Conservation (phyloP, 2,329 filamentous ascomycete species). For the Ophiocordyceps camponoti-floridani region DNA sequence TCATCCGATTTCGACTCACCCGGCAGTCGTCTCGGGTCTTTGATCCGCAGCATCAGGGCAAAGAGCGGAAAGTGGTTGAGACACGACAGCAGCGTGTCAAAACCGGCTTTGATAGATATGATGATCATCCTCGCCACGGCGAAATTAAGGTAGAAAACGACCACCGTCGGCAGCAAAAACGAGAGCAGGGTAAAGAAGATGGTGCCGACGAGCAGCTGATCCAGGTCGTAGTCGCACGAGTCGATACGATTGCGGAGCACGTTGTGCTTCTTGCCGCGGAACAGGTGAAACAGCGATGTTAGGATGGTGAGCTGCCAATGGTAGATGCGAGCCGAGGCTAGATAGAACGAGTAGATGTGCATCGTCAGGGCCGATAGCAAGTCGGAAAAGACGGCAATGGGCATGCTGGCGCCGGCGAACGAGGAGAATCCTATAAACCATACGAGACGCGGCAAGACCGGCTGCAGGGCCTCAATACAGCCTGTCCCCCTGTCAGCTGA, state of each 20-base stretch:
- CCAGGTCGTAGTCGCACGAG: slow-evolving; percentile 94
- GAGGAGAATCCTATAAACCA: slow-evolving; percentile 88
- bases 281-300: slow-evolving; percentile 93
- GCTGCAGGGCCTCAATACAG: slow-evolving; percentile 61
- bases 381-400: slow-evolving; percentile 89
- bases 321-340: slow-evolving; percentile 90
- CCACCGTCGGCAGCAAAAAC: slow-evolving; percentile 84
- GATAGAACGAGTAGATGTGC: slow-evolving; percentile 96
- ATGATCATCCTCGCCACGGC: slow-evolving; percentile 88
- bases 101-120: slow-evolving; percentile 74
- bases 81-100: slow-evolving; percentile 85
- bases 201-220: slow-evolving; percentile 88
- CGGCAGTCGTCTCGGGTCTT: slow-evolving; percentile 78
- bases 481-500: slow-evolving; percentile 19
- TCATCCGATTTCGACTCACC: slow-evolving; percentile 29
- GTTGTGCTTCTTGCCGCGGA: slow-evolving; percentile 95
- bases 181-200: slow-evolving; percentile 92
- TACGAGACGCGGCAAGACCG: slow-evolving; percentile 69
- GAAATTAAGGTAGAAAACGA: slow-evolving; percentile 95
- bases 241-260: slow-evolving; percentile 94
- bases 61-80: slow-evolving; percentile 97
- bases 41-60: slow-evolving; percentile 86
- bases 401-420: slow-evolving; percentile 92
- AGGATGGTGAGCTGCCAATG: slow-evolving; percentile 98
- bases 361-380: slow-evolving; percentile 79